These are phyloP conservation scores for Williopsis jadinii DNA, from an alignment of 1,139 yeast genomes.

Conservation along the genomic window DNA sequence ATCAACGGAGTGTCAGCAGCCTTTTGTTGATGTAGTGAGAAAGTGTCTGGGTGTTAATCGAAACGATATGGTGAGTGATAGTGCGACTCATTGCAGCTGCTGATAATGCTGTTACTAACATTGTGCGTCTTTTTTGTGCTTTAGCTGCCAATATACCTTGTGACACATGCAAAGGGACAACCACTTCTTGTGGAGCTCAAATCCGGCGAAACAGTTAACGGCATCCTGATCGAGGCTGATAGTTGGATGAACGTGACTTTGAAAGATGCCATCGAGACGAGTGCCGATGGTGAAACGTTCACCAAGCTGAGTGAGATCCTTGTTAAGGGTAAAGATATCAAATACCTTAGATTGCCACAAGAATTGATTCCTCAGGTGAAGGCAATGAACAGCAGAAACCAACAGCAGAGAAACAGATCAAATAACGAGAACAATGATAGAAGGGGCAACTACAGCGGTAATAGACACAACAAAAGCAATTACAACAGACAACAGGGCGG, in stretches of 20 bases:
- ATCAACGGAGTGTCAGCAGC: no score
- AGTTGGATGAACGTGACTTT: conserved; percentile 94
- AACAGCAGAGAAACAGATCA: conserved; percentile 38
- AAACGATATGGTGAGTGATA: no score
- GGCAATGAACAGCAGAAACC: conserved; percentile 50
- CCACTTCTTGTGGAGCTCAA: conserved; percentile 87
- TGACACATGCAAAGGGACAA: conserved; percentile 88
- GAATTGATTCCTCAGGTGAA: conserved; percentile 78
- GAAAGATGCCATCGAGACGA: conserved; percentile 68
- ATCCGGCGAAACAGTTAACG: conserved; percentile 85
- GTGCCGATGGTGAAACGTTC: conserved; percentile 61
- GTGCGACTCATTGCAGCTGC: neutral
- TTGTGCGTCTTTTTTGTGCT: no score
- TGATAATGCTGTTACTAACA: conserved; percentile 1
- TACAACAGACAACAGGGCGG: conserved; percentile 6
- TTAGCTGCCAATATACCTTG: conserved; percentile 80
- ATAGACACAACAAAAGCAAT: conserved; percentile 12
- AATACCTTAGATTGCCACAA: conserved; percentile 59
- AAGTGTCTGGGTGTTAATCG: no score
- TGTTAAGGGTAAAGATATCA: conserved; percentile 78
- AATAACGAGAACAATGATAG: conserved; percentile 26
- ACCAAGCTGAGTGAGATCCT: conserved; percentile 70
- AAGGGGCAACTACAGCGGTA: conserved; percentile 19
- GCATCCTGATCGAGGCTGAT: conserved; percentile 80
- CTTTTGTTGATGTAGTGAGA: no score